Evolutionary conservation across 2,329 filamentous ascomycete species (phyloP).

Genomic region (Fusarium incarnatum): DNA sequence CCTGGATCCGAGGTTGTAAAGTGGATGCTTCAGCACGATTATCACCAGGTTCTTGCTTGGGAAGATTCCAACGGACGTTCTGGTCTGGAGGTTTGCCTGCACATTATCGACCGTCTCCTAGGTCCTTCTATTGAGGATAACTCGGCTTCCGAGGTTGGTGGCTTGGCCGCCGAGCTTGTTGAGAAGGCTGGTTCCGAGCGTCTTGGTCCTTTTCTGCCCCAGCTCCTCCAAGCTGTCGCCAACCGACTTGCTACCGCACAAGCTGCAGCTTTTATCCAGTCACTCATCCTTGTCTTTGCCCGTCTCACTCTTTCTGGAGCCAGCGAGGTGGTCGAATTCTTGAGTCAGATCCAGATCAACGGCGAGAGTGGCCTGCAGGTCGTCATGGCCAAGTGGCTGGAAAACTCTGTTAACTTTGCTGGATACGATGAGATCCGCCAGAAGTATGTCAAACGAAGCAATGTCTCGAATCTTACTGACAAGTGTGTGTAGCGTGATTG

Average conservation of each 20-base stretch:
- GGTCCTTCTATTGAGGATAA: conserved; percentile 89
- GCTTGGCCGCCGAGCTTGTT: conserved; percentile 91
- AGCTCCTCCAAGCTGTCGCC: conserved; percentile 90
- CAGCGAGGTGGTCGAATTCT: conserved; percentile 90
- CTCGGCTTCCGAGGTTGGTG: conserved; percentile 94
- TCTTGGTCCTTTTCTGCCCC: conserved; percentile 88
- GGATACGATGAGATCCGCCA: conserved; percentile 97
- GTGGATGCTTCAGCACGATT: conserved; percentile 89
- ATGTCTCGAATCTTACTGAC: conserved; percentile 46
- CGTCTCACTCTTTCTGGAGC: conserved; percentile 87
- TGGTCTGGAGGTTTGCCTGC: conserved; percentile 87
- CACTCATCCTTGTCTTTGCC: conserved; percentile 93
- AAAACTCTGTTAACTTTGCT: conserved; percentile 97
- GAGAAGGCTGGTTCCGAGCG: conserved; percentile 94
- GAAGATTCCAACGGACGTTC: conserved; percentile 82
- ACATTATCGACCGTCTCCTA: conserved; percentile 92
- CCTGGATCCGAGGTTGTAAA: conserved; percentile 88
- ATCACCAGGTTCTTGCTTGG: conserved; percentile 90
- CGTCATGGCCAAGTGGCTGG: conserved; percentile 94
- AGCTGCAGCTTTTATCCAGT: conserved; percentile 92
- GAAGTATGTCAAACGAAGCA: conserved; percentile 71
- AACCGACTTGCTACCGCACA: conserved; percentile 84
- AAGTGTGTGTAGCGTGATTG: conserved; percentile 75
- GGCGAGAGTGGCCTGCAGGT: conserved; percentile 86
- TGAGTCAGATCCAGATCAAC: conserved; percentile 84